Evolutionary conservation across 176 grass and related monocot species (phyloP), one percentile per base, ranked within the genome.

Genomic region (Bromus sterilis): DNA sequence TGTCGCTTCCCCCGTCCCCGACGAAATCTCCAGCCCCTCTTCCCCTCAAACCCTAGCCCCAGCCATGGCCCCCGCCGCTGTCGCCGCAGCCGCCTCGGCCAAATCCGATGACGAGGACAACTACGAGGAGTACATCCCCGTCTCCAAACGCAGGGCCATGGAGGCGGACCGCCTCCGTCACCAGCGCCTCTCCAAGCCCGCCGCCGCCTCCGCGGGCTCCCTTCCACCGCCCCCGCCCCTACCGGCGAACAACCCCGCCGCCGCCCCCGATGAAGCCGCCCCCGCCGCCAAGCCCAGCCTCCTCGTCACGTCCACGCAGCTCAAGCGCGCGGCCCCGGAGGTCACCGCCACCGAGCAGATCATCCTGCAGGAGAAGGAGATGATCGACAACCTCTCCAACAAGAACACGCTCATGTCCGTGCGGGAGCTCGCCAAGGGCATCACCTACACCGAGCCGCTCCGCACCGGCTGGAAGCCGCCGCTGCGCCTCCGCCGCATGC

Each of bases 381-480:
- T 93, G 91, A 83, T 93, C 71, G 91, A 93, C 60, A 88, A 90
- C 73, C 82, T 93, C 29, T 88, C 82, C 4, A 88, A 93, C 78
- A 85, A 88, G 28, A 94, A 89, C 76, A 87, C 93, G 35, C 89
- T 94, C 51, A 89, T 89, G 93, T 94, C 93, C 9, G 93, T 94
- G 76, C 93, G 93, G 9, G 93, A 94, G 87, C 87, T 94, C 11
- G 93, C 93, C 49, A 94, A 94, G 78, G 93, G 93, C 18, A 94
- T 94, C 67, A 94, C 87, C 35, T 94, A 94, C 84, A 87, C 84
- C 5, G 89, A 94, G 6, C 87, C 93, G 13, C 61, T 94, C 11
- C 77, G 71, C 37, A 94, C 93, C 4, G 89, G 89, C 3, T 94
- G 93, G 93, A 94, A 89, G 69, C 93, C 93, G 7, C 93, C 93